These are phyloP conservation scores for Nitzschia sp. DNA, from an alignment of 108 stramenopile genomes.

Conservation along the genomic window DNA sequence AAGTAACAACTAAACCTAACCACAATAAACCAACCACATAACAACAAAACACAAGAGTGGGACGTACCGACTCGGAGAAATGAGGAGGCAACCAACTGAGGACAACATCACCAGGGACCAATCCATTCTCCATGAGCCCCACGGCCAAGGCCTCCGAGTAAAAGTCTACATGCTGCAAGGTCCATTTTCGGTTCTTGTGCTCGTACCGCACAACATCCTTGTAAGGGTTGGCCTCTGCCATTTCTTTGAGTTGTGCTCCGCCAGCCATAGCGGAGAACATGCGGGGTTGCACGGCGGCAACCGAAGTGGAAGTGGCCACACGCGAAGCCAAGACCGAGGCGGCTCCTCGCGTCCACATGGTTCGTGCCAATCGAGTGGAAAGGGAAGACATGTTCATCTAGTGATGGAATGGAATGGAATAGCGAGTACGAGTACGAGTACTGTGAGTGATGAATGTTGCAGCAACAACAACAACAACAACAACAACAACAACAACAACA, in stretches of 20 bases:
- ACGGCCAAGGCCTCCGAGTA: constrained; percentile 77
- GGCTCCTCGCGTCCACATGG: constrained; percentile 1
- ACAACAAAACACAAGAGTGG: background rate
- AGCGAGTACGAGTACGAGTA: too few relatives aligned
- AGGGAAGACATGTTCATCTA: constrained; percentile 18
- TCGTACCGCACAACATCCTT: constrained; percentile 82
- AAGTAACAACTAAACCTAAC: background rate
- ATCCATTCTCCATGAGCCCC: constrained; percentile 77
- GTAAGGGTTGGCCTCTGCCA: constrained; percentile 74
- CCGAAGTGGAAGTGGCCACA: background rate
- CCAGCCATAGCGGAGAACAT: constrained; percentile 10
- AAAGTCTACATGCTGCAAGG: constrained; percentile 72
- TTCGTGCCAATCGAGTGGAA: constrained; percentile 29
- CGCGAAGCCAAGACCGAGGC: constrained; percentile 4
- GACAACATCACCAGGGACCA: constrained; percentile 85
- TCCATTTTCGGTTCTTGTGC: constrained; percentile 86
- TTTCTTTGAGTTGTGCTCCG: constrained; percentile 29
- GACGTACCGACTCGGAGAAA: constrained; percentile 83
- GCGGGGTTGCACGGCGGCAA: background rate
- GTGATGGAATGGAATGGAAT: background rate
- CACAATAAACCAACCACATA: background rate
- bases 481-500: background rate
- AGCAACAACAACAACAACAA: background rate
- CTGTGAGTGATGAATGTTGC: too few relatives aligned
- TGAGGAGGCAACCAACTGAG: constrained; percentile 77